Percentiles rank a stretch among this genome's conserved stretches.
phyloP scores from a whole-genome alignment of 805 yeast genomes.

The Candida montana region DNA sequence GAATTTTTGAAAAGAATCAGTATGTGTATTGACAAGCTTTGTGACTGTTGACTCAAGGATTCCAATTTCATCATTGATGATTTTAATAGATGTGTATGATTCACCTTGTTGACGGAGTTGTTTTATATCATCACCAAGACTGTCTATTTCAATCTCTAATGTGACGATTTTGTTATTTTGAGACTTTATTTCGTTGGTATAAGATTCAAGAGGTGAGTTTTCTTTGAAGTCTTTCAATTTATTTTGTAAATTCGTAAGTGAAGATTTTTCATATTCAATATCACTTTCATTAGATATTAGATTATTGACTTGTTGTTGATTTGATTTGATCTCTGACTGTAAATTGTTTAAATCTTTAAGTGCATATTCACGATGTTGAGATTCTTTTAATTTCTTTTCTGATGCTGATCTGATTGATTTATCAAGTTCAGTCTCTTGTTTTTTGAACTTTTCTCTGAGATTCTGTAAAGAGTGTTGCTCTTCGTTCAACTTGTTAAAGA shows the following conservation, averaged over 20 bases:
- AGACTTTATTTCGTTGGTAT: slow-evolving; percentile 32
- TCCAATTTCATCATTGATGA: slow-evolving; percentile 36
- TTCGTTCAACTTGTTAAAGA: slow-evolving; percentile 4
- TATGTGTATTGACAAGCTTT: slow-evolving; percentile 25
- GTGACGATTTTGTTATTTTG: slow-evolving; percentile 33
- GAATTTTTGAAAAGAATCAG: slow-evolving; percentile 17
- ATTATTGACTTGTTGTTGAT: slow-evolving; percentile 34
- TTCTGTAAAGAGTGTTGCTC: slow-evolving; percentile 8
- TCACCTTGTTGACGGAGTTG: slow-evolving; percentile 55
- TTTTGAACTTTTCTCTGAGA: slow-evolving; percentile 11
- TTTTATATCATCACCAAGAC: slow-evolving; percentile 43
- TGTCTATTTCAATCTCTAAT: slow-evolving; percentile 46
- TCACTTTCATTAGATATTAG: slow-evolving; percentile 41
- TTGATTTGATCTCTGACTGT: slow-evolving; percentile 30
- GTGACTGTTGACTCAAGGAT: slow-evolving; percentile 28
- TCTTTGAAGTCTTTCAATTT: slow-evolving; percentile 30
- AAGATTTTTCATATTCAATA: slow-evolving; percentile 39
- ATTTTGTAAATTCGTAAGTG: slow-evolving; percentile 33
- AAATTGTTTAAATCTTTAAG: slow-evolving; percentile 34
- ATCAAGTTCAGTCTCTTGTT: slow-evolving; percentile 4
- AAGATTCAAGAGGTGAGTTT: slow-evolving; percentile 22
- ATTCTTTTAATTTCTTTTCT: slow-evolving; percentile 36
- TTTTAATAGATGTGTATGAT: slow-evolving; percentile 45
- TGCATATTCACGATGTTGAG: slow-evolving; percentile 38
- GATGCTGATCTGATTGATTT: slow-evolving; percentile 11